Evolutionary conservation across 2,329 filamentous ascomycete genomes (phyloP).

Genomic region (Cyclaneusma minus): DNA sequence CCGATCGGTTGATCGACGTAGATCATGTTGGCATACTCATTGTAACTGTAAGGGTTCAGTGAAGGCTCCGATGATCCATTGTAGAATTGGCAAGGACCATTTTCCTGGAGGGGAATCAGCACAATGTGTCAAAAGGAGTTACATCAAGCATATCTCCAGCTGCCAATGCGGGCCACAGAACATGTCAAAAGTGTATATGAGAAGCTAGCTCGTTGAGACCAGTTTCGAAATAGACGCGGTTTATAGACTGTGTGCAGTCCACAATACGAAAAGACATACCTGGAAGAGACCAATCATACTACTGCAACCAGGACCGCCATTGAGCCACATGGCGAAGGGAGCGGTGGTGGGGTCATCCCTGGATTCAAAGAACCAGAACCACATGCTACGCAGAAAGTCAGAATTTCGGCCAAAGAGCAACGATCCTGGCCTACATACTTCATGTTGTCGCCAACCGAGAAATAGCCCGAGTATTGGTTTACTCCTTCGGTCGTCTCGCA

Average conservation of each 20-base stretch:
- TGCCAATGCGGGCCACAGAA: too few relatives aligned
- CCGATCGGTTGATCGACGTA: slow-evolving; percentile 24
- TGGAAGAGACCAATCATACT: slow-evolving; percentile 47
- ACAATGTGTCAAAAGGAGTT: background rate
- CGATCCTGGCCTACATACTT: background rate
- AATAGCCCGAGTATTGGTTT: slow-evolving; percentile 33
- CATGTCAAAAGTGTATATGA: too few relatives aligned
- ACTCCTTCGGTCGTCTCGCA: slow-evolving; percentile 34
- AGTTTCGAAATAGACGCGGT: too few relatives aligned
- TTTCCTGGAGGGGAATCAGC: slow-evolving; percentile 18
- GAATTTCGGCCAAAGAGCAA: background rate
- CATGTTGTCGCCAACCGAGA: slow-evolving; percentile 24
- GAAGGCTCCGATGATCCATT: slow-evolving; percentile 24
- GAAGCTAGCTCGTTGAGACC: too few relatives aligned
- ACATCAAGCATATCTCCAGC: slow-evolving; percentile 19
- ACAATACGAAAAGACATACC: slow-evolving; percentile 23
- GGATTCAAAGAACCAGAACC: slow-evolving; percentile 41
- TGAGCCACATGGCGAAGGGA: slow-evolving; percentile 28
- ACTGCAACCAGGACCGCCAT: slow-evolving; percentile 29
- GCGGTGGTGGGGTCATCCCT: slow-evolving; percentile 30
- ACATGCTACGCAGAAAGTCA: slow-evolving; percentile 5
- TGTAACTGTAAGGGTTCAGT: slow-evolving; percentile 24
- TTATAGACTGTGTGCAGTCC: background rate
- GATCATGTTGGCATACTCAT: slow-evolving; percentile 24
- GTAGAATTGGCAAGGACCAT: slow-evolving; percentile 25